Evolutionary conservation across 2,329 filamentous ascomycete species (phyloP), one percentile per base, ranked within the genome.

Genomic region (Endothia cerciana): DNA sequence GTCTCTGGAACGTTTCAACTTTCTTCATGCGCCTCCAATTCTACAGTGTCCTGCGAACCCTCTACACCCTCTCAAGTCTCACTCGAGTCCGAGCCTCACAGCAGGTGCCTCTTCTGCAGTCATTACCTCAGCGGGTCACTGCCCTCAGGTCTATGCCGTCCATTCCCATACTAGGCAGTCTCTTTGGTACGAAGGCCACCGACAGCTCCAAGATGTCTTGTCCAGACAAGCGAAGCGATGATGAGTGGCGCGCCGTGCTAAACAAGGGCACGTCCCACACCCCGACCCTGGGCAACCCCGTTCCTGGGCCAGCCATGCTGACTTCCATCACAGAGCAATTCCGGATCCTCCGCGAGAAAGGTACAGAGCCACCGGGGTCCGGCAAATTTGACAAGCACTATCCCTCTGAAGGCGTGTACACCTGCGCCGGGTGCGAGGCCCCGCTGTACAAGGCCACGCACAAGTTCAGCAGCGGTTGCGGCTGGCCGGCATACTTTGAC

Each of bases 401-500:
- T 75, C 89, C 93, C 1, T 78, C 84, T 0, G 75, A 85, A 5
- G 96, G 95, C 65, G 86, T 93, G 63, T 99, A 98, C 81, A 89
- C 85, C 56, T 99, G 95, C 79, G 92, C 91, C 22, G 95, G 87
- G 62, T 99, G 95, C 83, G 78, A 89, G 36, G 86, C 93, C 8
- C 94, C 95, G 5, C 87, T 99, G 22, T 99, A 99, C 86, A 94
- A 89, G 77, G 94, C 95, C 36, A 85, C 85, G 69, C 94, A 97
- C 80, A 99, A 99, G 79, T 99, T 99, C 85, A 92, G 92, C 78
- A 96, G 92, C 22, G 93, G 93, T 51, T 99, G 95, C 79, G 95
- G 95, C 68, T 99, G 95, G 95, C 95, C 95, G 0, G 95, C 95
- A 15, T 99, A 98, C 80, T 99, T 94, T 76, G 95, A 99, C 79